A percentile compares a stretch with the other conserved stretches of the same genome.
These are phyloP conservation scores for Pelargonium fulgidum DNA, from an alignment of 441 rosid genomes.

Conservation along the genomic window DNA sequence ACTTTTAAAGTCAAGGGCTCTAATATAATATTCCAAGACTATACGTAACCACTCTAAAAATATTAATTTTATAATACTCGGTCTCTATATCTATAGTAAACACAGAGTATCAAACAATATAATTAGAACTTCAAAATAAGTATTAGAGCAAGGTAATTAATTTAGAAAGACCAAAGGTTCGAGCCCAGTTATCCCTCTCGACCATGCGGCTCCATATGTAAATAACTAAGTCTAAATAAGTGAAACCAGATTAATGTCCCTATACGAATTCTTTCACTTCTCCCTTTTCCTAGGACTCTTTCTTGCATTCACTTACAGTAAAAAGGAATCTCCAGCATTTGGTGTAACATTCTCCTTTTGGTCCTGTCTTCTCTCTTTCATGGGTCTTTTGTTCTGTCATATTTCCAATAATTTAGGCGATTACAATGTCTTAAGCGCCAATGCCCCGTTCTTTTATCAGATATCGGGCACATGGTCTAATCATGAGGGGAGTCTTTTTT, in stretches of 20 bases:
- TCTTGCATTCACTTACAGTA: not conserved
- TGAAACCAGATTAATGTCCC: not conserved
- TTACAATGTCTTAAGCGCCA: not conserved
- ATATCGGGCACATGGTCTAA: not conserved
- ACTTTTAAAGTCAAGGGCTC: too few relatives aligned
- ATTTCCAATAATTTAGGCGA: not conserved
- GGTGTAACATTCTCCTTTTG: not conserved
- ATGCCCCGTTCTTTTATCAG: not conserved
- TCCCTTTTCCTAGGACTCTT: not conserved
- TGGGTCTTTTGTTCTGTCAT: not conserved
- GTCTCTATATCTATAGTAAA: too few relatives aligned
- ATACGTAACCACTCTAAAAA: too few relatives aligned
- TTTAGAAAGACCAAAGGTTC: too few relatives aligned
- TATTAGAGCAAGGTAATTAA: too few relatives aligned
- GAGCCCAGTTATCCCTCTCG: too few relatives aligned
- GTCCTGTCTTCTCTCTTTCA: not conserved
- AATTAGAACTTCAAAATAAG: too few relatives aligned
- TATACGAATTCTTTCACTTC: not conserved
- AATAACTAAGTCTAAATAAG: not conserved
- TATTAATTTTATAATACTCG: too few relatives aligned
- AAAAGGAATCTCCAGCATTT: not conserved
- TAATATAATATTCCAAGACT: too few relatives aligned
- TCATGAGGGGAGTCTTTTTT: not conserved
- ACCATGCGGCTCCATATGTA: not conserved
- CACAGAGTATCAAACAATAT: too few relatives aligned